Base-by-base conservation (phyloP, 441 rosid species). In the Brassica balearica region DNA sequence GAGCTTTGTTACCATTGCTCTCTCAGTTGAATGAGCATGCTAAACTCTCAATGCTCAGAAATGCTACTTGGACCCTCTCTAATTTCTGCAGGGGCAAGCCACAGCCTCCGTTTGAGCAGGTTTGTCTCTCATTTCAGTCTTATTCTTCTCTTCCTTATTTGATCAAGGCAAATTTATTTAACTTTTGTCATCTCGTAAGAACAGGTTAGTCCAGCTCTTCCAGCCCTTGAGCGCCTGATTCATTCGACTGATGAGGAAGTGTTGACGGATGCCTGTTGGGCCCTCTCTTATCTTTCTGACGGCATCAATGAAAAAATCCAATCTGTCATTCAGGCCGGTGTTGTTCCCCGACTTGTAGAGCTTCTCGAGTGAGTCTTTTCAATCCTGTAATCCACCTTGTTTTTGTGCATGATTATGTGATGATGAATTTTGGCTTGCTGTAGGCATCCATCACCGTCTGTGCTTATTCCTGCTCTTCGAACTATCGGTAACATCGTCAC, bases 41-140 rank as follows among this genome's bases (percentile, higher is more conserved):
- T 9, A 90, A 88, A 77, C 90, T 88, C 36, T 90, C 94, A 1
- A 90, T 90, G 94, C 84, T 90, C 65, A 85, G 94, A 82, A 90
- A 90, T 85, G 94, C 94, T 64, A 90, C 92, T 27, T 90, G 94
- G 94, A 90, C 94, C 12, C 82, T 90, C 60, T 90, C 94, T 1
- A 88, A 90, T 77, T 87, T 90, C 81, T 88, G 92, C 75, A 86
- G 94, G 82, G 94, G 92, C 60, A 90, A 88, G 75, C 92, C 94
- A 41, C 94, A 90, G 67, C 94, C 92, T 71, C 84, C 88, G 15
- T 90, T 90, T 77, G 89, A 90, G 43, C 87, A 81, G 89, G 94
- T 90, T 79, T 56, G 38, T 72, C 60, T 80, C 19, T 51, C 48
- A 15, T 65, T 74, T 43, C 2, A 1, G 22, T 15, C 43, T 15